Percentiles rank a stretch among this genome's conserved stretches.
These are phyloP conservation scores for Spizellomyces punctatus DNA, from an alignment of 192 early-diverging fungal genomes.

Conservation along the genomic window DNA sequence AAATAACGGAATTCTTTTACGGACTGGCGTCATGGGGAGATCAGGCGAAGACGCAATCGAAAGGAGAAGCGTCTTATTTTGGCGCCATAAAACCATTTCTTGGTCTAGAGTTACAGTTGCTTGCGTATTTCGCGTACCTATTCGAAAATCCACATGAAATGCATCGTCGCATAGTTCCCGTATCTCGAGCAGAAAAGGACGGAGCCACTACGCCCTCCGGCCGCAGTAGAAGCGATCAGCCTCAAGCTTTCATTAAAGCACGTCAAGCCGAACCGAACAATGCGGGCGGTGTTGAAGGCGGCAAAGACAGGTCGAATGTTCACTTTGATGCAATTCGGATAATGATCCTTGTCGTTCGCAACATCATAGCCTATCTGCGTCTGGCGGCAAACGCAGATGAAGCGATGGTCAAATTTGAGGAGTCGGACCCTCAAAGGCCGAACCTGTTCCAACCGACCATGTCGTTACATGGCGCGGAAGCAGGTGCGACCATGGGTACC, in stretches of 20 bases:
- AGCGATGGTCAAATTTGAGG: not conserved
- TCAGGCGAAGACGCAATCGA: not conserved
- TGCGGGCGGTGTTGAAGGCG: not conserved
- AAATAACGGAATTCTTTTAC: conserved; percentile 37
- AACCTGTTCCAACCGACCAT: conserved; percentile 25
- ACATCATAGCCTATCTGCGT: conserved; percentile 21
- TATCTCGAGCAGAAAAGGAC: conserved; percentile 4
- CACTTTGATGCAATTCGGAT: not conserved
- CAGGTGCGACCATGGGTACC: conserved; percentile 26
- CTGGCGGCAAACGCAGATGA: conserved; percentile 12
- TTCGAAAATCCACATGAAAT: conserved; percentile 40
- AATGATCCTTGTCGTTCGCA: conserved; percentile 23
- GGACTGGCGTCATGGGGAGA: conserved; percentile 19
- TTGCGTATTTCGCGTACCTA: conserved; percentile 36
- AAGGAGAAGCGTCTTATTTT: not conserved
- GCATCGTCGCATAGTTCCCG: conserved; percentile 16
- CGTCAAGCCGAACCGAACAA: not conserved
- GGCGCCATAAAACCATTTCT: conserved; percentile 4
- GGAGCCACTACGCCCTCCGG: not conserved
- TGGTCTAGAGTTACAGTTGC: conserved; percentile 16
- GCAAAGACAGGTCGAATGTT: not conserved
- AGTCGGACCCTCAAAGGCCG: not conserved
- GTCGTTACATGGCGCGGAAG: conserved; percentile 19
- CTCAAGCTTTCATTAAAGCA: not conserved
- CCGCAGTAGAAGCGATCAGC: not conserved